Evolutionary conservation across 2,329 filamentous ascomycete genomes (phyloP), one percentile per base, ranked within the genome.

Genomic region (Cadophora sp.): DNA sequence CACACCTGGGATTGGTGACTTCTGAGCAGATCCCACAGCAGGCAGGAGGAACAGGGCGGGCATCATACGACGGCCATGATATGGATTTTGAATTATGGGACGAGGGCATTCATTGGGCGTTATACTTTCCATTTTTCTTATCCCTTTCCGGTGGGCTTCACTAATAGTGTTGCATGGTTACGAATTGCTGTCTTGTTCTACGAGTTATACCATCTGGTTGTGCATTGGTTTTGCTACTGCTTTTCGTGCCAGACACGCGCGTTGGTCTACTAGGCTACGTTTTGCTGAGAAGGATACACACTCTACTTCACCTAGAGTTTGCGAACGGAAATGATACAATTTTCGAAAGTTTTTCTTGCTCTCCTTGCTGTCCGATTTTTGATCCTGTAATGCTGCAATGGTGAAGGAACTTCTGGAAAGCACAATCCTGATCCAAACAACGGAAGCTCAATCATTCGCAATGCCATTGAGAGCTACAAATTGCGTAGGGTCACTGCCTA

Each of bases 31-130:
- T n/a, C n/a, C n/a, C 37, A 43, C 37, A 16, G 37, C 8, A 27
- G 19, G 5, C 22, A 37, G 16, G n/a, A 14, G 46, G 26, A 63
- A 12, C n/a, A 53, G 19, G 24, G 31, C 24, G 43, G 31, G 14
- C 9, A n/a, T 16, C 24, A 46, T n/a, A 11, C 26, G 46, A 48
- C 16, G 46, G 61, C 48, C 29, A 53, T 22, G 19, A 53, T 22
- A 37, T n/a, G 19, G 46, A 62, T 22, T 34, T 34, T 34, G 60
- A 62, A 5, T 37, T 22, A 22, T 22, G 19, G 53, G 53, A 34
- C 46, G 43, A 12, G 64, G 55, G 64, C 19, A 65, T 51, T 27
- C 64, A 51, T 43, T 50, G 40, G 55, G 64, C 64, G 64, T 65
- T 65, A n/a, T 22, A 31, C 29, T 65, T 48, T 27, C 31, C 40